A percentile compares a stretch with the other conserved stretches of the same genome.
These are phyloP conservation scores for Mortierella sp. DNA, from an alignment of 371 early-diverging fungal species.

Conservation along the genomic window DNA sequence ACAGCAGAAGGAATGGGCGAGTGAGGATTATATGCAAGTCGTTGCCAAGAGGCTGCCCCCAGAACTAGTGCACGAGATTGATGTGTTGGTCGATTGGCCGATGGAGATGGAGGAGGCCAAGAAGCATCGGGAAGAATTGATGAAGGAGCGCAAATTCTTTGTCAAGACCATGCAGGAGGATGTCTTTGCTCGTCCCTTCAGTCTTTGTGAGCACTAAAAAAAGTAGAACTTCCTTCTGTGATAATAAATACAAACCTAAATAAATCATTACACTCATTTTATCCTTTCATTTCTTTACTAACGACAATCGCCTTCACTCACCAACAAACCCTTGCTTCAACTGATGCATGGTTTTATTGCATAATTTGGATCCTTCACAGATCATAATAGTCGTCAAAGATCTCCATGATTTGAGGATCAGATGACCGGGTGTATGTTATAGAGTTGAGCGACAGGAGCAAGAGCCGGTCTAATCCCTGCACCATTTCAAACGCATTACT, in stretches of 20 bases:
- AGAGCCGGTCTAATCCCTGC: background rate
- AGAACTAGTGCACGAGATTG: constrained; percentile 45
- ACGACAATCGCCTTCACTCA: too few relatives aligned
- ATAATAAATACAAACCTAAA: too few relatives aligned
- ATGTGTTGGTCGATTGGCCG: constrained; percentile 32
- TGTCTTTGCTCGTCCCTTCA: constrained; percentile 28
- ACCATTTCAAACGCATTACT: background rate
- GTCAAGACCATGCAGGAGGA: constrained; percentile 16
- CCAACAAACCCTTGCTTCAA: too few relatives aligned
- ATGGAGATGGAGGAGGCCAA: constrained; percentile 26
- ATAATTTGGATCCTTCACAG: too few relatives aligned
- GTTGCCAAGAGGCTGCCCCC: constrained; percentile 15
- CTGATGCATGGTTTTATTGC: too few relatives aligned
- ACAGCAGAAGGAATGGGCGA: constrained; percentile 55
- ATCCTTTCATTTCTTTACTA: too few relatives aligned
- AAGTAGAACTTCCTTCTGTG: too few relatives aligned
- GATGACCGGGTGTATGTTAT: background rate
- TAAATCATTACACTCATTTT: too few relatives aligned
- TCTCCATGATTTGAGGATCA: too few relatives aligned
- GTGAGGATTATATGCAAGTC: background rate
- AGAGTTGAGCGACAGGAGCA: background rate
- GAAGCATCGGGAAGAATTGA: constrained; percentile 29
- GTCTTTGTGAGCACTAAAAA: constrained; percentile 31
- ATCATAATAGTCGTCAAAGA: too few relatives aligned
- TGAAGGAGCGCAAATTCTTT: constrained; percentile 34